phyloP scores from a whole-genome alignment of 208 protist genomes.

The Trypanosoma cruzi region DNA sequence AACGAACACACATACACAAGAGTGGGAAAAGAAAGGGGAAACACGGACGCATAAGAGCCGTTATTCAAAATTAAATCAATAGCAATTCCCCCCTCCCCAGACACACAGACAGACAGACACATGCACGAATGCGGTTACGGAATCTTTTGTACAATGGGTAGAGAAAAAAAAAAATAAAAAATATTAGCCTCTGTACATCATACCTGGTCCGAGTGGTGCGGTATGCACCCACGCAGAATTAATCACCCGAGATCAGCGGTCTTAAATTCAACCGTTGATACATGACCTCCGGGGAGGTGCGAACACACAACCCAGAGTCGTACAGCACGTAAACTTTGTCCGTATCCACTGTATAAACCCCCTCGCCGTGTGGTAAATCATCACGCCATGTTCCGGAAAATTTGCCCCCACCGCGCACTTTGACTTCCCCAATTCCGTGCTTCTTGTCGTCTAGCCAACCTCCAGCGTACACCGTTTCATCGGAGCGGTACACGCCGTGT shows the following conservation, averaged over 20 bases:
- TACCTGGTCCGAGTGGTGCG: background rate
- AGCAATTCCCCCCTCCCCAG: too few relatives aligned
- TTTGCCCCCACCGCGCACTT: slow-evolving; percentile 35
- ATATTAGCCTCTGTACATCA: background rate
- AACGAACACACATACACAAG: slow-evolving; percentile 7
- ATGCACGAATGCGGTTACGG: background rate
- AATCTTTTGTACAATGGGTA: background rate
- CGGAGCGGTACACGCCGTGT: slow-evolving; percentile 53
- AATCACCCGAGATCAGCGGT: slow-evolving; percentile 13
- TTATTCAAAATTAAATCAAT: background rate
- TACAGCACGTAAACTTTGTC: slow-evolving; percentile 18
- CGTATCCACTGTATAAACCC: slow-evolving; percentile 17
- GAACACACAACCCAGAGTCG: slow-evolving; percentile 20
- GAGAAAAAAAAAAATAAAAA: background rate
- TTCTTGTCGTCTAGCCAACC: slow-evolving; percentile 74
- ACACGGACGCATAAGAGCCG: background rate
- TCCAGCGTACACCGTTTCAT: slow-evolving; percentile 67
- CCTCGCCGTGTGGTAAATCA: slow-evolving; percentile 64
- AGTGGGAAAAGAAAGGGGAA: background rate
- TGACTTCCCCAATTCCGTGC: slow-evolving; percentile 66
- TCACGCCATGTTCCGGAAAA: slow-evolving; percentile 58
- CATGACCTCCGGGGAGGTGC: background rate
- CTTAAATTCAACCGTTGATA: slow-evolving; percentile 25
- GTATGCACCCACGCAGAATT: background rate
- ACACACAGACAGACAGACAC: background rate